phyloP scores from a whole-genome alignment of 192 early-diverging fungal species.

The Chytriomyces confervae region DNA sequence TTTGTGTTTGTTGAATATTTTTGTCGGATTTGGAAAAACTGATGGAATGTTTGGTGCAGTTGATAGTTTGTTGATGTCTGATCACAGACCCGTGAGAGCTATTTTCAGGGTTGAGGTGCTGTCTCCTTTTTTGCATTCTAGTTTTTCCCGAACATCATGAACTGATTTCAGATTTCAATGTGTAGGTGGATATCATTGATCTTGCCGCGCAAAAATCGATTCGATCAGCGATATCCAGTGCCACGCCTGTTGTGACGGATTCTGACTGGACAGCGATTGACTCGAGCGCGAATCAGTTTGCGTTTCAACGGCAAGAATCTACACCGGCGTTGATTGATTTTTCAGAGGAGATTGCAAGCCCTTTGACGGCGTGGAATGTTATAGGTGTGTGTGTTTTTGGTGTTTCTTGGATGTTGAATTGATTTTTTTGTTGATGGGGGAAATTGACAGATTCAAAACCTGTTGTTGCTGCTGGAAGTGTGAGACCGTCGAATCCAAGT shows the following conservation, averaged over 20 bases:
- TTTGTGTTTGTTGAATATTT: neutral
- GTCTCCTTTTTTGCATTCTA: no score
- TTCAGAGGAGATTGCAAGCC: neutral
- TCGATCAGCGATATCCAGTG: slow-evolving; percentile 16
- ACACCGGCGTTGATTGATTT: slow-evolving; percentile 30
- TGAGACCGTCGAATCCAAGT: slow-evolving; percentile 11
- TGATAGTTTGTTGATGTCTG: neutral
- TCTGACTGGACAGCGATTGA: neutral
- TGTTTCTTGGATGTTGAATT: neutral
- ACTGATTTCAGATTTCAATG: no score
- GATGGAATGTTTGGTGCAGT: neutral
- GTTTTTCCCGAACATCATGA: neutral
- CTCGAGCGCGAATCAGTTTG: neutral
- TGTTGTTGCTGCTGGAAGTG: neutral
- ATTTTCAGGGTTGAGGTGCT: neutral
- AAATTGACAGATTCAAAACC: neutral
- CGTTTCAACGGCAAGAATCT: neutral
- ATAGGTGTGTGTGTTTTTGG: slow-evolving; percentile 13
- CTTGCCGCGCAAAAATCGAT: neutral
- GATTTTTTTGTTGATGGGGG: neutral
- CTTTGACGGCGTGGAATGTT: neutral
- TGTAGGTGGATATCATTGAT: slow-evolving; percentile 5
- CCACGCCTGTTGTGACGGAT: neutral
- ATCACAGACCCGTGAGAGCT: neutral
- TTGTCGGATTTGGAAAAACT: neutral